Evolutionary conservation across 2,329 filamentous ascomycete species (phyloP).

Genomic region (Orbilia quercus): DNA sequence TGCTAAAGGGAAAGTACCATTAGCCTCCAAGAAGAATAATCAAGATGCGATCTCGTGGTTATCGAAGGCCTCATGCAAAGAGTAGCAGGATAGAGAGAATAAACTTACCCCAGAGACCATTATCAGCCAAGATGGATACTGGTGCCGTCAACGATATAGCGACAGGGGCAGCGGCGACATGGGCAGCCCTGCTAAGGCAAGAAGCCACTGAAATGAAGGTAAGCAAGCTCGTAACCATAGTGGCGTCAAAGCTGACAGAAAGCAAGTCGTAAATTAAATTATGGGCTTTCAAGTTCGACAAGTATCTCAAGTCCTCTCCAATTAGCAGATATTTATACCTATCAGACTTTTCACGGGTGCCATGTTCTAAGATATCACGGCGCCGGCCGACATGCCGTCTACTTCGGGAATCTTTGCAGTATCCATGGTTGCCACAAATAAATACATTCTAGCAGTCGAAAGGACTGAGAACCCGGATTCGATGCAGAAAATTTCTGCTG

Average conservation of each 20-base stretch:
- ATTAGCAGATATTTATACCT: not conserved
- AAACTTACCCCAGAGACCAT: constrained; percentile 20
- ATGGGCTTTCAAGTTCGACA: not conserved
- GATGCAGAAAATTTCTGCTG: constrained; percentile 12
- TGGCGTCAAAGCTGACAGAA: not conserved
- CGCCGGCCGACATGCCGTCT: not conserved
- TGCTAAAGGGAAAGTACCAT: constrained; percentile 6
- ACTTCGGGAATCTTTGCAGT: not conserved
- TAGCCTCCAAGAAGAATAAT: constrained; percentile 1
- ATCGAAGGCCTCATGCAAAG: too few species aligned
- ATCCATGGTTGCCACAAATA: not conserved
- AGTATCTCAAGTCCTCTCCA: not conserved
- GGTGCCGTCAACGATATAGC: constrained; percentile 6
- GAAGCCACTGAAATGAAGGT: constrained; percentile 10
- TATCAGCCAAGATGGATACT: constrained; percentile 21
- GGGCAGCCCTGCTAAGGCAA: constrained; percentile 15
- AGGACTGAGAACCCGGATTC: constrained; percentile 7
- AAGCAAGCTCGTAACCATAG: constrained; percentile 24
- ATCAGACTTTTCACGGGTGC: not conserved
- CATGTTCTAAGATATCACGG: not conserved
- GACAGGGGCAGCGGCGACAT: constrained; percentile 13
- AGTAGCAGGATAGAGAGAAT: too few species aligned
- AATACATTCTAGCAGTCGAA: constrained; percentile 11
- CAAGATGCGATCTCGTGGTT: too few species aligned
- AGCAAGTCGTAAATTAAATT: not conserved